A percentile compares a stretch with the other conserved stretches of the same genome.
phyloP scores from a whole-genome alignment of 2,329 filamentous ascomycete genomes.

The Apiospora pterosperma region DNA sequence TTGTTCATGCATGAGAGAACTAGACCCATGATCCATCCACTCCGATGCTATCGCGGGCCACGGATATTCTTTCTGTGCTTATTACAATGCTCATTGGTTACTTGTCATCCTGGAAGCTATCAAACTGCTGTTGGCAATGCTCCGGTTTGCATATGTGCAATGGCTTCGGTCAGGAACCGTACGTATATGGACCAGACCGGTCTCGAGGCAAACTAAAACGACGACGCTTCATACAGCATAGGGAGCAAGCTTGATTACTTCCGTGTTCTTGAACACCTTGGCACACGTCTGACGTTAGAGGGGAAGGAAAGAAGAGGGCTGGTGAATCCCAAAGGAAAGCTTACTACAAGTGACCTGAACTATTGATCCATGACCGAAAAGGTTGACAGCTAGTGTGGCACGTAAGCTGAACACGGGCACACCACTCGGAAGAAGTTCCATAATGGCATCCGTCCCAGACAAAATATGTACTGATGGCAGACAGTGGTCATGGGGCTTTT shows the following conservation, averaged over 20 bases:
- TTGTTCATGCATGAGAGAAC: neutral
- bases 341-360: neutral
- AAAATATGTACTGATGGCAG: too few species aligned
- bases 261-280: neutral
- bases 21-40: conserved; percentile 1
- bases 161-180: neutral
- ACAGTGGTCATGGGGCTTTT: neutral
- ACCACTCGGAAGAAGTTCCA: neutral
- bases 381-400: neutral
- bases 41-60: neutral
- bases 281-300: neutral
- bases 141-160: neutral
- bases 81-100: neutral
- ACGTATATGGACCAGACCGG: neutral
- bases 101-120: neutral
- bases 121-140: neutral
- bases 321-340: neutral
- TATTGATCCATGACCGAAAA: neutral
- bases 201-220: neutral
- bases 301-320: neutral
- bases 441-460: neutral
- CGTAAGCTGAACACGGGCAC: neutral
- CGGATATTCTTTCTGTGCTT: neutral
- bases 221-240: neutral
- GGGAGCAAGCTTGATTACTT: neutral